Percentiles rank a stretch among this genome's conserved stretches.
Evolutionary conservation across 31 red algal species (phyloP).

Genomic region (Porphyra umbilicalis): DNA sequence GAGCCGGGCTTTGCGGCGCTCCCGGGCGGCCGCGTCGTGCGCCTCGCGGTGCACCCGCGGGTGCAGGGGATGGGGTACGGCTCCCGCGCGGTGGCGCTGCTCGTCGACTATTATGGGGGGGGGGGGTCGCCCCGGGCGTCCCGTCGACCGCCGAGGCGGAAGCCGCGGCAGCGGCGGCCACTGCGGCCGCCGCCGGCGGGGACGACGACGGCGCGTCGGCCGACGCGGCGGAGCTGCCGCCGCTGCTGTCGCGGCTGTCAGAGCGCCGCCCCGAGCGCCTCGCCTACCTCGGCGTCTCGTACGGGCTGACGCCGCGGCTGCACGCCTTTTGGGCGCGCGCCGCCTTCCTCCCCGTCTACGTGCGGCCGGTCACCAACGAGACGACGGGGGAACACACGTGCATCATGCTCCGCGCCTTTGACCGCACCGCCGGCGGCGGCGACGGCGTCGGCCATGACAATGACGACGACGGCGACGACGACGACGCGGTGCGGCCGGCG

Average conservation of each 20-base stretch:
- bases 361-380: slow-evolving; percentile 73
- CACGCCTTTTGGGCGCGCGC: slow-evolving; percentile 76
- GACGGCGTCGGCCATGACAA: slow-evolving; percentile 21
- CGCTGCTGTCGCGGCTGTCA: slow-evolving; percentile 45
- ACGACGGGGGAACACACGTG: slow-evolving; percentile 85
- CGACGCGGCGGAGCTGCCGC: slow-evolving; percentile 22
- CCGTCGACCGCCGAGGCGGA: background rate
- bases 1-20: slow-evolving; percentile 81
- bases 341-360: slow-evolving; percentile 70
- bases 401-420: slow-evolving; percentile 54
- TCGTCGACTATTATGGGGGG: slow-evolving; percentile 47
- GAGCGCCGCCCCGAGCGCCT: slow-evolving; percentile 30
- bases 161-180: background rate
- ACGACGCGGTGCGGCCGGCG: slow-evolving; percentile 52
- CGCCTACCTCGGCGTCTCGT: slow-evolving; percentile 91
- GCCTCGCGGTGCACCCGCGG: slow-evolving; percentile 86
- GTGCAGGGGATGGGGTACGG: slow-evolving; percentile 98
- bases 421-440: background rate
- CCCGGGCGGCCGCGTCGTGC: slow-evolving; percentile 68
- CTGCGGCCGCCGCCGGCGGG: background rate
- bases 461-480: slow-evolving; percentile 41
- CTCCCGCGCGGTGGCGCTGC: slow-evolving; percentile 68
- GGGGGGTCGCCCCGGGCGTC: background rate
- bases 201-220: background rate
- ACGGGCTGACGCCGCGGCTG: slow-evolving; percentile 69